Evolutionary conservation across 2,329 filamentous ascomycete species (phyloP), one percentile per base, ranked within the genome.

Genomic region (Pseudopithomyces chartarum): DNA sequence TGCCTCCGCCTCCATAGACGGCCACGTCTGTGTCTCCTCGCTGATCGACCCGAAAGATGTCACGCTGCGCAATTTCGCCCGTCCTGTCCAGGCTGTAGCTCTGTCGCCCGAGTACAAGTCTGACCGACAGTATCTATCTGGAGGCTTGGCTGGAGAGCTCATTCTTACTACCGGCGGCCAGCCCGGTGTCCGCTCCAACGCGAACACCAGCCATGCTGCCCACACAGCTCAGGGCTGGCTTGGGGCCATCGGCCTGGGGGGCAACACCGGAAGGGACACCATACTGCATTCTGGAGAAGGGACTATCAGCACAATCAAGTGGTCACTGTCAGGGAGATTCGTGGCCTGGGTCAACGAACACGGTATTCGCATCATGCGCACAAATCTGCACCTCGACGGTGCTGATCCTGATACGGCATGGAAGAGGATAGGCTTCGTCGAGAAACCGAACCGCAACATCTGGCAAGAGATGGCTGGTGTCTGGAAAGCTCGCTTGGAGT

Each of bases 391-490:
- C 64, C 82, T 97, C 5, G 91, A 96, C 6, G 87, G 82, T 60
- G 83, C 84, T 12, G 90, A 96, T 68, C 80, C 84, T 1, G 93
- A 97, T 15, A 88, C 90, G 62, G 91, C 93, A 2, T 99, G 96
- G 96, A 96, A 95, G 75, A 85, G 94, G 10, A 91, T 99, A 60
- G 93, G 91, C 22, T 94, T 98, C 71, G 89, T 96, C 58, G 92
- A 96, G 70, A 86, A 92, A 42, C 95, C 95, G 1, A 90, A 92
- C 67, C 90, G 90, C 5, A 87, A 90, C 8, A 88, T 90, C 54
- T 98, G 95, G 92, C 92, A 97, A 64, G 92, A 96, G 40, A 97
- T 99, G 93, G 93, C 93, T 0, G 86, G 90, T 45, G 91, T 97
- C 3, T 98, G 95, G 93, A 97, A 94, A 78, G 91, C 91, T 2